Percentiles rank a stretch among this genome's conserved stretches.
phyloP scores from a whole-genome alignment of 176 grass and related monocot genomes.

The Triticum turgidum region DNA sequence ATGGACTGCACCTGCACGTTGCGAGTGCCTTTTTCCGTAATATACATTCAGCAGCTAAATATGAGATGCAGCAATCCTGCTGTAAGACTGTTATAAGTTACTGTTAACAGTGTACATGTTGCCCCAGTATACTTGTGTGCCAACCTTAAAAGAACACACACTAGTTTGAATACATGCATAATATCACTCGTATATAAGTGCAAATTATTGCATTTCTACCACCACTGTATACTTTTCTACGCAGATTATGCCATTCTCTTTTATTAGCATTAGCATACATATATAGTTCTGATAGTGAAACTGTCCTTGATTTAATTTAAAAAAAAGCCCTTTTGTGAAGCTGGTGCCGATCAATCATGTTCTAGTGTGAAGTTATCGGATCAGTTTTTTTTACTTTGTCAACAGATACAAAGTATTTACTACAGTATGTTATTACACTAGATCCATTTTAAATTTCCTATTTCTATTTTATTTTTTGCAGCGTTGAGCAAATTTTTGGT shows the following conservation, averaged over 20 bases:
- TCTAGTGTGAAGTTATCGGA: not conserved
- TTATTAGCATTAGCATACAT: not conserved
- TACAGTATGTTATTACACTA: not conserved
- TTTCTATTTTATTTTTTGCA: not conserved
- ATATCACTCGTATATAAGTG: not conserved
- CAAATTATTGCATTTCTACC: not conserved
- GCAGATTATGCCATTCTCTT: not conserved
- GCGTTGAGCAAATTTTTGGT: conserved; percentile 27
- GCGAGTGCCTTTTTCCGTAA: not conserved
- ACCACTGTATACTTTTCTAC: not conserved
- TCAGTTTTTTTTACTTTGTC: not conserved
- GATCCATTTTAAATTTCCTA: not conserved
- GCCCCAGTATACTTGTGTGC: not conserved
- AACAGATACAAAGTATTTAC: no score
- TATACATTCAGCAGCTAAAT: not conserved
- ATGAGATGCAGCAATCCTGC: not conserved
- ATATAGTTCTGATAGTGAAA: not conserved
- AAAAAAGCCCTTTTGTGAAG: not conserved
- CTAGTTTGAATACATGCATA: not conserved
- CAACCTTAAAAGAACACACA: not conserved
- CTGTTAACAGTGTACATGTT: not conserved
- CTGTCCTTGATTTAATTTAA: not conserved
- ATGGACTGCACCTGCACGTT: not conserved
- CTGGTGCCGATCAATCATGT: not conserved
- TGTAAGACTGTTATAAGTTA: not conserved